Base-by-base conservation (phyloP, 2,329 filamentous ascomycete species). In the Exophiala aquamarina region DNA sequence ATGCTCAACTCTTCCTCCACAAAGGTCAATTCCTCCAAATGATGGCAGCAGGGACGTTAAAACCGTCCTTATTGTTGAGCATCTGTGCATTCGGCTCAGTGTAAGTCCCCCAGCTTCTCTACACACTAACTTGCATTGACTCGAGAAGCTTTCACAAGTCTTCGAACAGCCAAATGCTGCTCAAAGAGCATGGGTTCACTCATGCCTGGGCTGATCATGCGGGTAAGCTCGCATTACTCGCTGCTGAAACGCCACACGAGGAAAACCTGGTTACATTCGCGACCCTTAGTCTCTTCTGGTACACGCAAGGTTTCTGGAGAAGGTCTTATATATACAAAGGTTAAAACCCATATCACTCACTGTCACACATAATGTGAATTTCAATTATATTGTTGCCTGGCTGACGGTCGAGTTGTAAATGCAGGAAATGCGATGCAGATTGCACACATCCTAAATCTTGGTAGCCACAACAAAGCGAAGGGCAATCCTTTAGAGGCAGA, bases 241-340 rank as follows among this genome's bases (percentile, higher is more conserved):
- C 47, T 10, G 18, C 47, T 13, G 48, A 51, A 35, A 39, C 32
- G 13, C 43, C 44, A 6, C 34, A 49, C 2, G 43, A 47, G 21
- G 48, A 51, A 10, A 49, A 43, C 31, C 21, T 51, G 4, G 48
- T 51, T 7, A 43, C 48, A 26, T 51, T 43, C 21, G 33, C 44
- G 37, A 42, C 39, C 10, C 48, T 51, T n/a, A 23, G 32, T 8
- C 39, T 51, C 4, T 51, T 47, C 28, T 51, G 48, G 48, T 51
- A 51, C 36, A 47, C 44, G n/a, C 47, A 50, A 20, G 47, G 47
- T 14, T 44, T 17, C n/a, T 50, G 47, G 47, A 21, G 47, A 20
- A 45, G 47, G 26, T 50, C 35, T 8, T 39, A 20, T 21, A 46
- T 50, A 19, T 42, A 50, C 37, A 50, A 50, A 50, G 47, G 47